A percentile compares a stretch with the other conserved stretches of the same genome.
Conservation (phyloP, 2,329 filamentous ascomycete species). For the Cercospora berteroae region DNA sequence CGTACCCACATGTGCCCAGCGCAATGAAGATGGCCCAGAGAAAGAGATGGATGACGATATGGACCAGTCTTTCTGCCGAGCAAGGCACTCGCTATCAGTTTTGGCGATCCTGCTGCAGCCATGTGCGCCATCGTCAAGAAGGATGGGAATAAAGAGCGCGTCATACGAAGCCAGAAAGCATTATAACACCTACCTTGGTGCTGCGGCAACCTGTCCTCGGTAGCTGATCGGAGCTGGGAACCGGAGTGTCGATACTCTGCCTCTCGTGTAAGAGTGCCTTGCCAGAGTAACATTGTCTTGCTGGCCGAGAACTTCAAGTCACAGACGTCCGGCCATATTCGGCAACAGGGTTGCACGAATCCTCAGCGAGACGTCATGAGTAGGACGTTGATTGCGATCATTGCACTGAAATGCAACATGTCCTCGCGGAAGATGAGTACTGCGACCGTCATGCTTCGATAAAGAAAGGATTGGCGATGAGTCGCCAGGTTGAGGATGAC, state of each 20-base stretch:
- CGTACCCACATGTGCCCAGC: background rate
- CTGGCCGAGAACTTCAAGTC: background rate
- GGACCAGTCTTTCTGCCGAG: background rate
- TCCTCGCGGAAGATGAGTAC: background rate
- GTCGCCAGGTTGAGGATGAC: background rate
- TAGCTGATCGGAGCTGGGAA: background rate
- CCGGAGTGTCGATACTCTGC: background rate
- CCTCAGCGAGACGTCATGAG: background rate
- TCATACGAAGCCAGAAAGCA: background rate
- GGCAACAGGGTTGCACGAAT: background rate
- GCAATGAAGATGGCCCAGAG: background rate
- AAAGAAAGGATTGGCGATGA: background rate
- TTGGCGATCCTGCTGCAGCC: background rate
- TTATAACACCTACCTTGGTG: background rate
- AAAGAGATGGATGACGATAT: background rate
- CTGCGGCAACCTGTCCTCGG: background rate
- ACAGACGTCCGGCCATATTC: background rate
- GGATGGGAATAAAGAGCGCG: background rate
- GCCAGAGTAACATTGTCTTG: background rate
- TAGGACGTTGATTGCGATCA: background rate
- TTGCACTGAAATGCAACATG: background rate
- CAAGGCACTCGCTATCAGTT: background rate
- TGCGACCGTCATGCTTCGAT: background rate
- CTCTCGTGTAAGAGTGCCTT: background rate
- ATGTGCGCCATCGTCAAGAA: background rate